Percentiles rank a stretch among this genome's conserved stretches.
Conservation (phyloP, 352 stramenopile species). For the Phytopythium litorale region DNA sequence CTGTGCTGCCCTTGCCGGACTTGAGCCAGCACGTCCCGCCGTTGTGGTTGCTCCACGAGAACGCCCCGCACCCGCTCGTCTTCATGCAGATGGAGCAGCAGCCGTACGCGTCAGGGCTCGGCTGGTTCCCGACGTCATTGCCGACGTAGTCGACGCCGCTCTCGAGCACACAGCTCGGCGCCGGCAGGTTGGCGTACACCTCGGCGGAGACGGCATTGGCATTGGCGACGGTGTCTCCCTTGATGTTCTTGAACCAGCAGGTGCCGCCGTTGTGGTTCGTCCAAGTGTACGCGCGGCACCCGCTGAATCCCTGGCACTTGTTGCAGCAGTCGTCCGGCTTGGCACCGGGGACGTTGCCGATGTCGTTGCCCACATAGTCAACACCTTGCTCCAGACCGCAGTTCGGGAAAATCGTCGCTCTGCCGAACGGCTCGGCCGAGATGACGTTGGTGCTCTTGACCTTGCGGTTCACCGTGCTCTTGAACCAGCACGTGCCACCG, state of each 20-base stretch:
- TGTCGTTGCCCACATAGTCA: conserved; percentile 21
- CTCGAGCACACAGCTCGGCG: conserved; percentile 16
- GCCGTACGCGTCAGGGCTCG: conserved; percentile 12
- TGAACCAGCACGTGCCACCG: conserved; percentile 53
- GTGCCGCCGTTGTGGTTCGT: conserved; percentile 33
- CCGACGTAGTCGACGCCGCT: conserved; percentile 18
- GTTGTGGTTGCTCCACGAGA: conserved; percentile 37
- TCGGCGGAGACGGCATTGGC: conserved; percentile 8
- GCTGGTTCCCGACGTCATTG: conserved; percentile 11
- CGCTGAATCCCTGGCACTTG: conserved; percentile 20
- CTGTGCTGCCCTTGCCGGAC: conserved; percentile 21
- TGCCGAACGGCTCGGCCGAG: not conserved
- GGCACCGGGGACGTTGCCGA: conserved; percentile 12
- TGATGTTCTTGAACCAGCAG: conserved; percentile 36
- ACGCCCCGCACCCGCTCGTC: conserved; percentile 23
- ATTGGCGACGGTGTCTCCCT: conserved; percentile 13
- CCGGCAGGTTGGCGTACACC: conserved; percentile 10
- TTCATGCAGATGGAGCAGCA: conserved; percentile 18
- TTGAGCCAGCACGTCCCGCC: conserved; percentile 64
- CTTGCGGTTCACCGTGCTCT: conserved; percentile 30
- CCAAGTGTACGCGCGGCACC: conserved; percentile 25
- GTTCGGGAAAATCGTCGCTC: conserved; percentile 8
- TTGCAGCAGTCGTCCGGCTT: conserved; percentile 22
- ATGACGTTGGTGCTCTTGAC: not conserved
- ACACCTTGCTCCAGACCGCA: conserved; percentile 25